These are phyloP conservation scores for Xylaria sp. DNA, from an alignment of 2,329 filamentous ascomycete species.

Conservation along the genomic window DNA sequence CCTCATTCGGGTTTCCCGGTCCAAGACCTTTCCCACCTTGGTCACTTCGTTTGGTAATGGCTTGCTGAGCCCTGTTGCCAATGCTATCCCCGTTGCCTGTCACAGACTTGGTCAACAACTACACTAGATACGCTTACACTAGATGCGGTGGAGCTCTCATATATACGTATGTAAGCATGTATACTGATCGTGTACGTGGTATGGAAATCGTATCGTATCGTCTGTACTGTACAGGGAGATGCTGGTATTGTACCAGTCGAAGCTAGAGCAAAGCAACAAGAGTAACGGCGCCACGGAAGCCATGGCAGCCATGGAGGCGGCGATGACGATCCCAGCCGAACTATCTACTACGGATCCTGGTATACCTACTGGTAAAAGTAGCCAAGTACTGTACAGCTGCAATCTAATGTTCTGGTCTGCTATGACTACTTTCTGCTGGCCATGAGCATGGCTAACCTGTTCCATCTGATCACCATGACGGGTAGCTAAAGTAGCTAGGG, in stretches of 20 bases:
- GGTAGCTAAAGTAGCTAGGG: constrained; percentile 21
- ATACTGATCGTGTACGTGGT: not conserved
- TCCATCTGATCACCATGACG: constrained; percentile 19
- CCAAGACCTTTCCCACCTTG: constrained; percentile 18
- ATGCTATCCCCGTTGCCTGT: not conserved
- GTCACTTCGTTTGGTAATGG: not conserved
- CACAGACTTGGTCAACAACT: not conserved
- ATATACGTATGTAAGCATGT: not conserved
- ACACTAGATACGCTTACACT: not conserved
- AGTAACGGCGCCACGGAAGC: constrained; percentile 27
- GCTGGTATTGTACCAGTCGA: constrained; percentile 6
- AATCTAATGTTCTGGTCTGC: not conserved
- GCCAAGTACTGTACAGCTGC: not conserved
- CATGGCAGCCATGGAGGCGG: constrained; percentile 19
- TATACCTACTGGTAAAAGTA: not conserved
- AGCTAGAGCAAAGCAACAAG: constrained; percentile 14
- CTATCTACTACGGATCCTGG: constrained; percentile 2
- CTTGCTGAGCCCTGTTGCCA: constrained; percentile 4
- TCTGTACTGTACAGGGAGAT: constrained; percentile 4
- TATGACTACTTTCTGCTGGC: not conserved
- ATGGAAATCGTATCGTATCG: not conserved
- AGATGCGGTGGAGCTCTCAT: not conserved
- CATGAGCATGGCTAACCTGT: not conserved
- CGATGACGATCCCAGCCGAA: constrained; percentile 26
- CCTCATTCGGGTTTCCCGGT: constrained; percentile 15